These are phyloP conservation scores for Euphorbia pulcherrima DNA, from an alignment of 345 rosid genomes.

Conservation along the genomic window DNA sequence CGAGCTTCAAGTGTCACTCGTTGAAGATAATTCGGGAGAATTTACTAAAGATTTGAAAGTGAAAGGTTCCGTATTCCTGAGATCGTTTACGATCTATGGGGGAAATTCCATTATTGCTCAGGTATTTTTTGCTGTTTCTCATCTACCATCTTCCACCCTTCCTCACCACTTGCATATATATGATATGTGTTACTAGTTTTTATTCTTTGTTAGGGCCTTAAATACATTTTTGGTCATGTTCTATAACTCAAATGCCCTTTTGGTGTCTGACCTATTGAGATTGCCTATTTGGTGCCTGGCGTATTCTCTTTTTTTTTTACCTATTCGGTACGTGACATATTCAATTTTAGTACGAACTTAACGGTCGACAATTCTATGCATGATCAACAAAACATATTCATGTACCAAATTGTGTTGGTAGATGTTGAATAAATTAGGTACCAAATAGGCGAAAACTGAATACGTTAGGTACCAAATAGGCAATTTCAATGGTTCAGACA, in stretches of 20 bases:
- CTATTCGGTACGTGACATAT: too few relatives aligned
- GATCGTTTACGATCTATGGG: conserved; percentile 68
- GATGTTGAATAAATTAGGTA: too few relatives aligned
- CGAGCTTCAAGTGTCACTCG: conserved; percentile 58
- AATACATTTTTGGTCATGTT: neutral
- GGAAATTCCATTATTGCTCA: conserved; percentile 67
- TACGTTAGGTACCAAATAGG: too few relatives aligned
- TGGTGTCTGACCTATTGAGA: too few relatives aligned
- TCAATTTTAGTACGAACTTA: neutral
- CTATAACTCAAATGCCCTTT: too few relatives aligned
- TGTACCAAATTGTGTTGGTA: too few relatives aligned
- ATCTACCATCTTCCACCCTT: neutral
- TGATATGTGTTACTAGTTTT: neutral
- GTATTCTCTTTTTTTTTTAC: too few relatives aligned
- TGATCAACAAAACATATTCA: too few relatives aligned
- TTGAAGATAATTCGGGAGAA: conserved; percentile 29
- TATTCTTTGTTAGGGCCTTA: neutral
- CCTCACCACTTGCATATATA: neutral
- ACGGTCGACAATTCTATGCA: too few relatives aligned
- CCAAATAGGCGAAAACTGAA: too few relatives aligned
- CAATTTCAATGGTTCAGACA: too few relatives aligned
- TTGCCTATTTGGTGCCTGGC: too few relatives aligned
- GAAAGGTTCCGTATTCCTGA: conserved; percentile 68
- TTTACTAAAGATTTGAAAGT: conserved; percentile 39
- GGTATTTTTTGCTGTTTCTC: conserved; percentile 39